phyloP scores from a whole-genome alignment of 495 filamentous ascomycete species.

The Talaromyces trachyspermus region DNA sequence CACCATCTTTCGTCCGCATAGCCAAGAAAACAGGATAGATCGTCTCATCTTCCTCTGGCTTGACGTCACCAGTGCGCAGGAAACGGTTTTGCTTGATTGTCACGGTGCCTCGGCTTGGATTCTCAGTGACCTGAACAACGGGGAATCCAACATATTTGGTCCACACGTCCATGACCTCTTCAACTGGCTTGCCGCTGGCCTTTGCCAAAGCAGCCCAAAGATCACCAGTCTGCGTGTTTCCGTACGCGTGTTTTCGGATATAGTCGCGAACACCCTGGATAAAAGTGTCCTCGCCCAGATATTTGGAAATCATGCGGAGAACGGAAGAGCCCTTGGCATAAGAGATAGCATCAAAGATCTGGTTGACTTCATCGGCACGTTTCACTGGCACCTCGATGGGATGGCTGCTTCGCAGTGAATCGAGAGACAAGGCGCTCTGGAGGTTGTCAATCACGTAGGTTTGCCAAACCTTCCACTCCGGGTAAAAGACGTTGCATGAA shows the following conservation, averaged over 20 bases:
- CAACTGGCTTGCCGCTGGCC: conserved; percentile 85
- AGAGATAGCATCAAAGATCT: conserved; percentile 97
- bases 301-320: conserved; percentile 94
- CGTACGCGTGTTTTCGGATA: conserved; percentile 90
- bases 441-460: conserved; percentile 86
- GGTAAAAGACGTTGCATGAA: conserved; percentile 68
- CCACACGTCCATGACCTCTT: conserved; percentile 64
- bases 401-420: conserved; percentile 90
- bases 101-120: conserved; percentile 34
- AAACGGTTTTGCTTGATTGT: conserved; percentile 61
- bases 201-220: conserved; percentile 85
- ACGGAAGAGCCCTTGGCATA: conserved; percentile 97
- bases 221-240: conserved; percentile 67
- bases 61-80: conserved; percentile 58
- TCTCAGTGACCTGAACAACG: conserved; percentile 55
- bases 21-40: conserved; percentile 57
- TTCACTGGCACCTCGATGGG: conserved; percentile 97
- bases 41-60: conserved; percentile 65
- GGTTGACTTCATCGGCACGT: conserved; percentile 90
- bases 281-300: conserved; percentile 88
- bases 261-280: conserved; percentile 87
- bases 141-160: conserved; percentile 64
- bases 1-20: conserved; percentile 50
- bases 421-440: conserved; percentile 77
- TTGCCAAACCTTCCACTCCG: conserved; percentile 99